These are phyloP conservation scores for Fraxinus anomala DNA, from an alignment of 257 asterid species.

Conservation along the genomic window DNA sequence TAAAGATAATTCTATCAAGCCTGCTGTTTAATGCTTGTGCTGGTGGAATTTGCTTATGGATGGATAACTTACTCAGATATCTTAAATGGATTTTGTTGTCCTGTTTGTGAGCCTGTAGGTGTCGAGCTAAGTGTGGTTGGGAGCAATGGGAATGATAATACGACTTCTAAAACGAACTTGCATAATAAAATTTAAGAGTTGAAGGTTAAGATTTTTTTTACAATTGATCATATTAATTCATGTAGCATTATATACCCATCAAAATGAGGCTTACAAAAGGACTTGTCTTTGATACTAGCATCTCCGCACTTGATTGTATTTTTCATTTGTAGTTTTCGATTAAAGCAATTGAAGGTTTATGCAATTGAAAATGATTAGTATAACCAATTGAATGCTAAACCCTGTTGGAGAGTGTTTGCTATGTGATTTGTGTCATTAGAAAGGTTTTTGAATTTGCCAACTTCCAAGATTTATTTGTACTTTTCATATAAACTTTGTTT, in stretches of 20 bases:
- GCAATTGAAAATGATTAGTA: constrained; percentile 21
- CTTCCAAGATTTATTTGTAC: constrained; percentile 24
- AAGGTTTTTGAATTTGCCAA: constrained; percentile 24
- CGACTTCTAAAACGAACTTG: neutral
- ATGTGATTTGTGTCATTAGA: constrained; percentile 25
- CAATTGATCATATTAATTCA: constrained; percentile 10
- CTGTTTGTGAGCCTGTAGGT: neutral
- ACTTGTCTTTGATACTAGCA: neutral
- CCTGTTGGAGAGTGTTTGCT: constrained; percentile 16
- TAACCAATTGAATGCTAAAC: neutral
- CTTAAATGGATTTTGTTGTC: neutral
- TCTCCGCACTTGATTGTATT: neutral
- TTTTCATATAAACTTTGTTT: constrained; percentile 19
- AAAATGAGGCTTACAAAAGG: neutral
- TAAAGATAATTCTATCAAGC: neutral
- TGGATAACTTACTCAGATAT: neutral
- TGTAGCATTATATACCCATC: neutral
- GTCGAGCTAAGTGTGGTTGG: neutral
- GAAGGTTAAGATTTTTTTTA: neutral
- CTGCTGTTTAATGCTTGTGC: constrained; percentile 6
- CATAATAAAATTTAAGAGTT: constrained; percentile 2
- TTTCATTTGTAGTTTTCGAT: neutral
- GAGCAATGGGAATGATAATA: neutral
- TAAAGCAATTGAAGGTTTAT: constrained; percentile 16
- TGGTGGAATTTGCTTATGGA: neutral